Evolutionary conservation across 1,284 basidiomycete genomes (phyloP).

Genomic region (Marasmius oreades): DNA sequence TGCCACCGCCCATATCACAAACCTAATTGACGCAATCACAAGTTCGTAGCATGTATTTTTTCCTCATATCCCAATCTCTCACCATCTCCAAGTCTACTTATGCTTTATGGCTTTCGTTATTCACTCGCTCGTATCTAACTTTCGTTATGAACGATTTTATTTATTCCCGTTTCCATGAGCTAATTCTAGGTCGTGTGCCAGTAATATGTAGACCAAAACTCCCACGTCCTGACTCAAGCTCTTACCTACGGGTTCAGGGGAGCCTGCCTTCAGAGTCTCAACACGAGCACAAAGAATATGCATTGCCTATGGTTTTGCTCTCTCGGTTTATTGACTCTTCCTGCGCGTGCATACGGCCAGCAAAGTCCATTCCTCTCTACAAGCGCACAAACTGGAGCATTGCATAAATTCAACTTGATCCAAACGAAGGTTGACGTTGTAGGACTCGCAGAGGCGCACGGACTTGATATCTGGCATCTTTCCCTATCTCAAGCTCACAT

Average conservation of each 20-base stretch:
- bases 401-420: not conserved
- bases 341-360: not conserved
- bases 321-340: not conserved
- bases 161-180: not conserved
- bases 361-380: not conserved
- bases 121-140: not conserved
- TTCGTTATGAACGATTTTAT: too few species aligned
- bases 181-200: not conserved
- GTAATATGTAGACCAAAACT: too few species aligned
- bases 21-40: not conserved
- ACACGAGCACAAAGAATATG: not conserved
- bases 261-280: not conserved
- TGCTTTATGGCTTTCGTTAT: not conserved
- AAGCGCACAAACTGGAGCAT: not conserved
- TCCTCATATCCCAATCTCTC: not conserved
- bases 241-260: not conserved
- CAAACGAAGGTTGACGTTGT: not conserved
- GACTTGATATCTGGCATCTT: slow-evolving; percentile 41
- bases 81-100: not conserved
- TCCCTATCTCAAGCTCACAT: slow-evolving; percentile 32
- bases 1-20: not conserved
- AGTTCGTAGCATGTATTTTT: not conserved
- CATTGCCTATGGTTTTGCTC: not conserved
- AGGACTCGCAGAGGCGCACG: slow-evolving; percentile 5
- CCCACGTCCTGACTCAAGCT: not conserved